Evolutionary conservation across 495 filamentous ascomycete genomes (phyloP).

Genomic region (Zalerion maritima): DNA sequence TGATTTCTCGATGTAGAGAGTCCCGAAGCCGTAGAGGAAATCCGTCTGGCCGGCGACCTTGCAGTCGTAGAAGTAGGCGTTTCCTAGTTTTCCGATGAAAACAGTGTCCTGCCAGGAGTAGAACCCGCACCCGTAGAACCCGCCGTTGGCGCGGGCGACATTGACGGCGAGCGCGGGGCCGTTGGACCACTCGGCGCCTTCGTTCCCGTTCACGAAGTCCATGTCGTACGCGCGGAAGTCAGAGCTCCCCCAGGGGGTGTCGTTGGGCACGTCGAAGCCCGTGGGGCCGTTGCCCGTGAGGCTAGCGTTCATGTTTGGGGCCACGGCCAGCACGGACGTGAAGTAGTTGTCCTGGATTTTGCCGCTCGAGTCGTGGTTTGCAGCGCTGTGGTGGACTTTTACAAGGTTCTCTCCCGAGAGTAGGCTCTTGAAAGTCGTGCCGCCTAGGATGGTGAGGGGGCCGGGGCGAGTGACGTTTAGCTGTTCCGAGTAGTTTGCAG

Average conservation of each 20-base stretch:
- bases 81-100: constrained; percentile 46
- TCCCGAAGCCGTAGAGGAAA: constrained; percentile 42
- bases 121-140: constrained; percentile 44
- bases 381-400: constrained; percentile 16
- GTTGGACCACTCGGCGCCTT: constrained; percentile 34
- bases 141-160: constrained; percentile 40
- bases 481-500: constrained; percentile 43
- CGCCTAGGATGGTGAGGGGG: constrained; percentile 39
- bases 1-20: constrained; percentile 30
- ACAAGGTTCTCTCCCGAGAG: constrained; percentile 23
- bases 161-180: constrained; percentile 41
- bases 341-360: constrained; percentile 37
- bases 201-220: constrained; percentile 40
- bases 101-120: constrained; percentile 47
- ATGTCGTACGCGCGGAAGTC: constrained; percentile 47
- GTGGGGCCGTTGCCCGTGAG: constrained; percentile 41
- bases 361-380: constrained; percentile 29
- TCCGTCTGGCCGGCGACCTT: constrained; percentile 47
- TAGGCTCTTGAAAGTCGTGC: constrained; percentile 26
- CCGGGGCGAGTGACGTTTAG: constrained; percentile 44
- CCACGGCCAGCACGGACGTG: constrained; percentile 38
- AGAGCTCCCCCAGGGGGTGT: constrained; percentile 40
- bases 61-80: constrained; percentile 40
- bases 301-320: constrained; percentile 40
- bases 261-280: constrained; percentile 38